Percentiles rank a stretch among this genome's conserved stretches.
These are phyloP conservation scores for Mesembryanthemum crystallinum DNA, from an alignment of 148 eudicot genomes.

Conservation along the genomic window DNA sequence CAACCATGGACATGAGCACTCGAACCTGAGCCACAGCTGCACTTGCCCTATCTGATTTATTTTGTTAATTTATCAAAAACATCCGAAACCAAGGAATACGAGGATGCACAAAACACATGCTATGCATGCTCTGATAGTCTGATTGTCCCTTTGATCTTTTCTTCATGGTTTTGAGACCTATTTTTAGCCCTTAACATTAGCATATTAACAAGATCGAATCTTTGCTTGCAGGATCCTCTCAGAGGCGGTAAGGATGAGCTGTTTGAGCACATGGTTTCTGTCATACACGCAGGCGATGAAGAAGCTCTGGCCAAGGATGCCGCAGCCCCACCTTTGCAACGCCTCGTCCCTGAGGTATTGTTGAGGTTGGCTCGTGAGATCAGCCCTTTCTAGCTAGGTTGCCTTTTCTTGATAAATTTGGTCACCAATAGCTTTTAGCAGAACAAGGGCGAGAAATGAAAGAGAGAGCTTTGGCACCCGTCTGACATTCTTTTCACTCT, in stretches of 20 bases:
- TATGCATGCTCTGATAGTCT: too few species aligned
- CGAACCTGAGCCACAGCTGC: neutral
- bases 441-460: too few species aligned
- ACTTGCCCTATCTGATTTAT: neutral
- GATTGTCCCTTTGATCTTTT: neutral
- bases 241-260: slow-evolving; percentile 90
- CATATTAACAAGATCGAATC: neutral
- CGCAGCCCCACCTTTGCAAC: slow-evolving; percentile 64
- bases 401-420: neutral
- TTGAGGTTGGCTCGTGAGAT: slow-evolving; percentile 60
- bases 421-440: neutral
- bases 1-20: neutral
- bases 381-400: slow-evolving; percentile 68
- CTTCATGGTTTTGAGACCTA: neutral
- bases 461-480: too few species aligned
- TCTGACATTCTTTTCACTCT: slow-evolving; percentile 8
- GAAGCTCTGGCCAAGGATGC: slow-evolving; percentile 86
- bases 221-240: slow-evolving; percentile 66
- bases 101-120: neutral
- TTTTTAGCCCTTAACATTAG: neutral
- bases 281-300: slow-evolving; percentile 61
- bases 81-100: neutral
- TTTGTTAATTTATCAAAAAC: neutral
- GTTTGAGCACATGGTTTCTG: slow-evolving; percentile 57
- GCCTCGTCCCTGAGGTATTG: slow-evolving; percentile 76